Percentiles rank a stretch among this genome's conserved stretches.
phyloP scores from a whole-genome alignment of 192 early-diverging fungal species.

The Coemansia erecta region DNA sequence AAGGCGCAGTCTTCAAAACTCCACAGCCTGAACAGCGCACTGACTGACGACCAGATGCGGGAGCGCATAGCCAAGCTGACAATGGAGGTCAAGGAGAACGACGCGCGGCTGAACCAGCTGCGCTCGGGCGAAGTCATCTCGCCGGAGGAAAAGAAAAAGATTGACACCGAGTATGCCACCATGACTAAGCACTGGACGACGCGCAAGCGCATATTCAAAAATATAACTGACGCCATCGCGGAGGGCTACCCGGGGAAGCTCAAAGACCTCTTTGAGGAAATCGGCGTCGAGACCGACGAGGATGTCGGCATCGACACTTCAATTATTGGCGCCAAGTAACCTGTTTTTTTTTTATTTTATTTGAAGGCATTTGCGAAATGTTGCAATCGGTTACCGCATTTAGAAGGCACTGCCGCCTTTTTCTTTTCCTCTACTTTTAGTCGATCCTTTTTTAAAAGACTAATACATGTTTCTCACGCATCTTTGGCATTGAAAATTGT shows the following conservation, averaged over 20 bases:
- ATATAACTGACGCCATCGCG: slow-evolving; percentile 51
- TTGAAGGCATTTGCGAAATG: too few species aligned
- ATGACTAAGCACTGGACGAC: slow-evolving; percentile 57
- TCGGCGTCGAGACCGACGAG: slow-evolving; percentile 64
- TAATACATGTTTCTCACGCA: too few species aligned
- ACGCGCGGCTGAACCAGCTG: slow-evolving; percentile 30
- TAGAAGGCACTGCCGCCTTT: too few species aligned
- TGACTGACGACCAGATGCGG: slow-evolving; percentile 46
- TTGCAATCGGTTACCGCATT: too few species aligned
- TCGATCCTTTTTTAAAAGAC: too few species aligned
- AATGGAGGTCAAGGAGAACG: slow-evolving; percentile 26
- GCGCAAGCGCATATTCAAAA: slow-evolving; percentile 59
- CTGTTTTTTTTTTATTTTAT: too few species aligned
- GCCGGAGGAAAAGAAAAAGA: slow-evolving; percentile 33
- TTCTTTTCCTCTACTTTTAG: too few species aligned
- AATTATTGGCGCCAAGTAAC: slow-evolving; percentile 17
- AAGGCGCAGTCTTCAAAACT: slow-evolving; percentile 18
- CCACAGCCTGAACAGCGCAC: slow-evolving; percentile 26
- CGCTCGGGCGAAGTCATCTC: slow-evolving; percentile 47
- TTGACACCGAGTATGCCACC: slow-evolving; percentile 26
- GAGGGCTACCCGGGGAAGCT: slow-evolving; percentile 57
- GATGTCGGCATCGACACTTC: slow-evolving; percentile 34
- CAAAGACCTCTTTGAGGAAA: slow-evolving; percentile 53
- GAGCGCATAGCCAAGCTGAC: slow-evolving; percentile 38
- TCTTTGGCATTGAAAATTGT: too few species aligned